Evolutionary conservation across 495 filamentous ascomycete genomes (phyloP), one percentile per base, ranked within the genome.

Genomic region (Tirmania nivea): DNA sequence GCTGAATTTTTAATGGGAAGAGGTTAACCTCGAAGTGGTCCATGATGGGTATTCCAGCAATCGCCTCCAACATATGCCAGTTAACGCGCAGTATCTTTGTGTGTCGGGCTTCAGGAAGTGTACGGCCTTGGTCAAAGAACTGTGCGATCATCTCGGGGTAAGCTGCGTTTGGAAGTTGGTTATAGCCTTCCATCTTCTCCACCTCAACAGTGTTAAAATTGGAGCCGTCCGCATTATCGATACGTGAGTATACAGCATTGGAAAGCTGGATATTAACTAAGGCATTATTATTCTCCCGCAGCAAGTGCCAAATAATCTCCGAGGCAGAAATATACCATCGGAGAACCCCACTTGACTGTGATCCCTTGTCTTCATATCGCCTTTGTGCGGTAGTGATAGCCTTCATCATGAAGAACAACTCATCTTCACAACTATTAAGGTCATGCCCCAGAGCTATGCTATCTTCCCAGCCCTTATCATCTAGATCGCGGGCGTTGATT

Each of bases 341-440:
- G 51, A 96, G 62, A 1, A 94, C 67, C 10, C 87, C 87, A 59
- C 75, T 88, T 47, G 78, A 78, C 57, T 83, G 75, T 2, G 74
- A 75, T 56, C 67, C 61, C 52, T 77, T 67, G 49, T 84, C 86
- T 53, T 92, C 84, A 48, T 78, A 77, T 62, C 86, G 89, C 54
- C 87, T 70, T 63, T 99, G 90, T 9, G 87, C 87, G 3, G 88
- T 89, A 0, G 89, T 99, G 66, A 99, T 96, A 19, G 90, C 90
- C 60, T 99, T 95, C 92, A 96, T 95, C 75, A 96, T 82, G 70
- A 99, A 99, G 71, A 99, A 99, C 35, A 99, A 69, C 67, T 99
- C 92, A 62, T 99, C 92, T 63, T 96, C 92, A 62, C 83, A 95
- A 50, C 75, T 77, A 16, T 83, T 75, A 52, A 99, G 71, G 62